Base-by-base conservation (phyloP, 306 rosid genomes). In the Fragaria nilgerrensis region DNA sequence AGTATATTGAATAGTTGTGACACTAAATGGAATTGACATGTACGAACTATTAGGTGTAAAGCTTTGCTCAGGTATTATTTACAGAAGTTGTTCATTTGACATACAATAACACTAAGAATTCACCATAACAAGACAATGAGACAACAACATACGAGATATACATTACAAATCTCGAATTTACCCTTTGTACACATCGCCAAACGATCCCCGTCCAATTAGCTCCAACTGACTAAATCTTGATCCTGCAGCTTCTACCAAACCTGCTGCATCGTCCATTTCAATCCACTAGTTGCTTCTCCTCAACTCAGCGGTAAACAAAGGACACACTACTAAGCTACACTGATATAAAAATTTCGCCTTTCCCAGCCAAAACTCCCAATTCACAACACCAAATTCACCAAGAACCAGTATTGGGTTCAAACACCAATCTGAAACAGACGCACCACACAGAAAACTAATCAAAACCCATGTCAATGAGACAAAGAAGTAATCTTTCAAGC, bases 171-270 rank as follows among this genome's bases (percentile, higher is more conserved):
- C 22, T 29, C 65, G 75, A 81, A 81, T 97, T 80, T 79, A 96
- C 99, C 86, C 98, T 87, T 96, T 96, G 80, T 89, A 96, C 69
- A 96, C 99, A 44, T 96, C 94, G 1, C 99, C 99, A 65, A 96
- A 93, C 29, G 99, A 96, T 79, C 99, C 99, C 82, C 88, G 91
- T 36, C 99, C 99, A 78, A 96, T 96, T 53, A 91, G 97, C 82
- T 96, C 98, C 84, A 93, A 82, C 27, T 90, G 83, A 83, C 85
- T 83, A 80, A 96, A 96, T 69, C 99, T 92, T 11, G 98, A 82
- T 69, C 96, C 98, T 5, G 97, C 83, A 68, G 94, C 96, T 86
- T 96, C 97, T 29, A 83, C 75, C 34, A 96, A 84, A 81, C 84
- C 91, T 34, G 90, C 94, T 47, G 85, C 85, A 48, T 96, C 99